Evolutionary conservation across 306 rosid genomes (phyloP).

Genomic region (Acacia confusa): DNA sequence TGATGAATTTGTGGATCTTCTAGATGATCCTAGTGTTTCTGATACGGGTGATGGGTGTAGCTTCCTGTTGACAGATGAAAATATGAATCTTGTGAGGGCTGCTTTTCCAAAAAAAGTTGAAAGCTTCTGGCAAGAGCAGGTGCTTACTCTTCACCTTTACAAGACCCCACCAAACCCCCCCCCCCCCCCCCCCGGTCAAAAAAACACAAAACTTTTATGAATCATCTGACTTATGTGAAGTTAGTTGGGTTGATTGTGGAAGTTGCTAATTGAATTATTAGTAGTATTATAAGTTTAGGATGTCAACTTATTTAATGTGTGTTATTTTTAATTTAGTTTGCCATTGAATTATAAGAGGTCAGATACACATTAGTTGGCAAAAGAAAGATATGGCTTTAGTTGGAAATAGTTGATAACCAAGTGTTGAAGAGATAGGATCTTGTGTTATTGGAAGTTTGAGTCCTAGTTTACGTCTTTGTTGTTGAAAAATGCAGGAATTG

Average conservation of each 20-base stretch:
- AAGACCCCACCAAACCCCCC: too few species aligned
- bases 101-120: slow-evolving; percentile 73
- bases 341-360: slow-evolving; percentile 13
- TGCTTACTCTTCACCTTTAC: slow-evolving; percentile 25
- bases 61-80: slow-evolving; percentile 85
- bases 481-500: slow-evolving; percentile 54
- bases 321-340: background rate
- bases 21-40: slow-evolving; percentile 60
- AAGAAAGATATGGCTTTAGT: background rate
- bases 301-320: slow-evolving; percentile 1
- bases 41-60: slow-evolving; percentile 51
- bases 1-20: slow-evolving; percentile 48
- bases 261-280: background rate
- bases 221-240: background rate
- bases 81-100: slow-evolving; percentile 69
- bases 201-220: background rate
- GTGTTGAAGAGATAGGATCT: too few species aligned
- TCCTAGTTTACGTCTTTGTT: background rate
- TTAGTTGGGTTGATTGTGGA: background rate
- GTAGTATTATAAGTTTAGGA: background rate
- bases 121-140: slow-evolving; percentile 76
- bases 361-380: background rate
- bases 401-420: background rate
- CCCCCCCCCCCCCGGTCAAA: background rate
- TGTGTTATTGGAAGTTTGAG: background rate